Evolutionary conservation across 2,329 filamentous ascomycete species (phyloP).

Genomic region (Aspergillus costaricaensis): DNA sequence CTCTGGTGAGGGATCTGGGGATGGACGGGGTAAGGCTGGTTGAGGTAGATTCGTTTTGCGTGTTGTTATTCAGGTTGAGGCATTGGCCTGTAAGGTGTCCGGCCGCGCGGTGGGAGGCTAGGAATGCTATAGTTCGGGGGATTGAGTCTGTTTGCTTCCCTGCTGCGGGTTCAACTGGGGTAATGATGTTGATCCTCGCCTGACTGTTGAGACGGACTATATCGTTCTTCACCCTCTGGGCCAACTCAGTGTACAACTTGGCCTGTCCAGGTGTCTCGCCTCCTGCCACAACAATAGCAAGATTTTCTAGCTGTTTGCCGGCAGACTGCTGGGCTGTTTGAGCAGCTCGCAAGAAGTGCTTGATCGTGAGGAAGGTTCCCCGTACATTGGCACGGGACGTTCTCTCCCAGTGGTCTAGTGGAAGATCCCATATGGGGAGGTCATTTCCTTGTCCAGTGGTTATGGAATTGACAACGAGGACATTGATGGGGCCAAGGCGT

Average conservation of each 20-base stretch:
- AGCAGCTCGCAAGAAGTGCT: constrained; percentile 54
- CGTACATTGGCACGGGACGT: constrained; percentile 54
- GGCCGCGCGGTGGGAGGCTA: constrained; percentile 54
- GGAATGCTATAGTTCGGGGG: constrained; percentile 51
- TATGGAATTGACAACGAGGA: not conserved
- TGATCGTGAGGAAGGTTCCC: constrained; percentile 58
- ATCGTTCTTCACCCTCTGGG: constrained; percentile 57
- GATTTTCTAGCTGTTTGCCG: constrained; percentile 49
- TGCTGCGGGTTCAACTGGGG: constrained; percentile 50
- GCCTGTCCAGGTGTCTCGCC: constrained; percentile 55
- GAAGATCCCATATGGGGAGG: constrained; percentile 53
- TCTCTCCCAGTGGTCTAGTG: constrained; percentile 54
- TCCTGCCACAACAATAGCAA: constrained; percentile 57
- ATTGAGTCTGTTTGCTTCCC: constrained; percentile 54
- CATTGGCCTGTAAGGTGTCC: constrained; percentile 59
- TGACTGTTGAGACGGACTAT: constrained; percentile 54
- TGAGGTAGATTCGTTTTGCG: constrained; percentile 19
- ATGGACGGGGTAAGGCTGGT: constrained; percentile 15
- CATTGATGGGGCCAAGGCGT: constrained; percentile 5
- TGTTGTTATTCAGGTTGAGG: constrained; percentile 54
- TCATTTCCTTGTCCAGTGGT: not conserved
- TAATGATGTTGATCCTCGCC: constrained; percentile 57
- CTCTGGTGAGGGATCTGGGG: constrained; percentile 12
- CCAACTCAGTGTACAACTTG: constrained; percentile 55
- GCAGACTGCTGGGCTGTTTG: constrained; percentile 41